Base-by-base conservation (phyloP, 768 basidiomycete genomes). In the Calocera cornea region DNA sequence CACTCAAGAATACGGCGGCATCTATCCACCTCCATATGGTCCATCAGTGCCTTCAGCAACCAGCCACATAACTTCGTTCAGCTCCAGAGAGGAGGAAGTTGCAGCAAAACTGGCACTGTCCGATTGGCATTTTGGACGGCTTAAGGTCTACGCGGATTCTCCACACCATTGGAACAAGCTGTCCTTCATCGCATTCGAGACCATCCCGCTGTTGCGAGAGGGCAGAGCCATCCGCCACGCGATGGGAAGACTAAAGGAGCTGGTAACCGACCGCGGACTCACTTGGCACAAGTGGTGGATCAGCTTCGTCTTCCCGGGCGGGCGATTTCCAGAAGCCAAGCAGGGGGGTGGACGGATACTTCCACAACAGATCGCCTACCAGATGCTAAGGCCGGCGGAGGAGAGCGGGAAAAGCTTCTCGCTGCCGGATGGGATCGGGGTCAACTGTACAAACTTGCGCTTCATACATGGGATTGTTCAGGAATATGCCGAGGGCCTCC, bases 1-100 rank as follows among this genome's bases (percentile, higher is more conserved):
- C 17, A 73, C 75, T 7, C 81, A 87, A 65, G 90, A 92, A 73
- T 91, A 87, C 72, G 80, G 82, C 68, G 90, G 88, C 7, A 78
- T 83, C 69, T 92, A 90, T 72, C 90, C 90, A 1, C 85, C 87
- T 0, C 88, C 89, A 0, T 90, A 82, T 71, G 89, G 88, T 0
- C 88, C 89, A 1, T 78, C 75, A 67, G 81, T 33, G 31, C 12
- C n/a, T 5, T 22, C 60, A 34, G 38, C 24, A 54, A 24, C 44
- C 36, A 64, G 29, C 40, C 54, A n/a, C 47, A n/a, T n/a, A 24
- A 65, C 41, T 29, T 41, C 24, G 27, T 86, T 84, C 70, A 73
- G 76, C 38, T 72, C 67, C 1, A 66, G 70, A 22, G 76, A 74
- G 34, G 79, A 80, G 10, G 72, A 72, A 5, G 74, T 72, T 16